A percentile compares a stretch with the other conserved stretches of the same genome.
Evolutionary conservation across 164 flowering plant species (phyloP).

Genomic region (Vitis cinerea): DNA sequence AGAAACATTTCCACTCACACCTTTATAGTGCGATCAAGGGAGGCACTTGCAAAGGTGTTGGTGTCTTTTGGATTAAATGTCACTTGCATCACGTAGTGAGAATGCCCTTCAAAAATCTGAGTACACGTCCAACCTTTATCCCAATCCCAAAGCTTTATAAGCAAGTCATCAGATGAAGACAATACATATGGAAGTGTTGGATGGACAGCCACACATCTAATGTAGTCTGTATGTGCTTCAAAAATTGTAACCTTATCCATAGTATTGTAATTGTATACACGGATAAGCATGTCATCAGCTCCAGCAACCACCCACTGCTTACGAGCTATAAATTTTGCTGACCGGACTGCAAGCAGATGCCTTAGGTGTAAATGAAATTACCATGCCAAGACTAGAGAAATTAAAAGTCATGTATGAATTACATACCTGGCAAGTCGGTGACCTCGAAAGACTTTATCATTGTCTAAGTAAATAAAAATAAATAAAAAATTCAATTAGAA

Average conservation of each 20-base stretch:
- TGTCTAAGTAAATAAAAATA: conserved; percentile 34
- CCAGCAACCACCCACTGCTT: conserved; percentile 98
- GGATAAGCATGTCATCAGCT: conserved; percentile 93
- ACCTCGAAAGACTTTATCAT: conserved; percentile 94
- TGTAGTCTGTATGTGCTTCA: conserved; percentile 91
- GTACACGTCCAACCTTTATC: conserved; percentile 90
- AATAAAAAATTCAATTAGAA: too few species aligned
- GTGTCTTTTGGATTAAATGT: conserved; percentile 95
- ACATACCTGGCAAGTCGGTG: conserved; percentile 85
- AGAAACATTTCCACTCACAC: conserved; percentile 26
- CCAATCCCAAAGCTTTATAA: conserved; percentile 97
- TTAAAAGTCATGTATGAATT: neutral
- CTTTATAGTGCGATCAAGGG: conserved; percentile 96
- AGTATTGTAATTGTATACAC: conserved; percentile 95
- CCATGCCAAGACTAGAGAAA: neutral
- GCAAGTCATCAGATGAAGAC: conserved; percentile 96
- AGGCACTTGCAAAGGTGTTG: conserved; percentile 95
- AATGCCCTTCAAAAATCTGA: conserved; percentile 93
- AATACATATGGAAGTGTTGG: conserved; percentile 87
- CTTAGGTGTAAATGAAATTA: neutral
- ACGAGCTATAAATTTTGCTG: conserved; percentile 87
- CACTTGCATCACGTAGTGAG: conserved; percentile 98
- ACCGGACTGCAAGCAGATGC: conserved; percentile 59
- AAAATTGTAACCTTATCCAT: conserved; percentile 92
- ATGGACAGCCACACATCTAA: conserved; percentile 87